Evolutionary conservation across 108 stramenopile genomes (phyloP).

Genomic region (Skeletonema potamos): DNA sequence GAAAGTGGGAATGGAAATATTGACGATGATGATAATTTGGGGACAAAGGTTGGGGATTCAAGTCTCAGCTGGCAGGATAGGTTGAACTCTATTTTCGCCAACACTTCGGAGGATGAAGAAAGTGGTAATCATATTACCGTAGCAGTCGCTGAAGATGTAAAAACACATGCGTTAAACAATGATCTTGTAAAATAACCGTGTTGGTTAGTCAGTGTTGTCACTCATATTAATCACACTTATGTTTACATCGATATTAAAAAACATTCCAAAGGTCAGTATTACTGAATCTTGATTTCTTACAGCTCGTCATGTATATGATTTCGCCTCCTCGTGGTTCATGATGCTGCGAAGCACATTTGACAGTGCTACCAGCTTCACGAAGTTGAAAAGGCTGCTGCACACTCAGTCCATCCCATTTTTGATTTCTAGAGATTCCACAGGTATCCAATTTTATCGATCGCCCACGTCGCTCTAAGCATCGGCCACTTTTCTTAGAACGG

Average conservation of each 20-base stretch:
- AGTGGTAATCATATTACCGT: too few relatives aligned
- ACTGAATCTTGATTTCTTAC: constrained; percentile 3
- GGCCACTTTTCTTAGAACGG: constrained; percentile 25
- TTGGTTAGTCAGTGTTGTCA: too few relatives aligned
- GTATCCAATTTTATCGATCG: constrained; percentile 18
- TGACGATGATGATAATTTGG: not conserved
- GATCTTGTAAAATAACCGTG: too few relatives aligned
- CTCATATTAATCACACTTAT: too few relatives aligned
- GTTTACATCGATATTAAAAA: constrained; percentile 25
- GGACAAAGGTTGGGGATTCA: too few relatives aligned
- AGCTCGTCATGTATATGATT: constrained; percentile 25
- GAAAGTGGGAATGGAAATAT: not conserved
- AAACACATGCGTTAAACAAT: too few relatives aligned
- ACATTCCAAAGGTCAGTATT: constrained; percentile 27
- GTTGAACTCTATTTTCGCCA: too few relatives aligned
- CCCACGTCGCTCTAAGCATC: constrained; percentile 35
- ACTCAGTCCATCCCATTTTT: constrained; percentile 21
- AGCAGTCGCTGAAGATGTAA: too few relatives aligned
- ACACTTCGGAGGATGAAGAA: too few relatives aligned
- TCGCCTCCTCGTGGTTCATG: constrained; percentile 35
- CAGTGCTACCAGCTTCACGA: constrained; percentile 16
- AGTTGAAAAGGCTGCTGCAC: constrained; percentile 18
- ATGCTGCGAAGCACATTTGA: constrained; percentile 33
- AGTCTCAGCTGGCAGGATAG: too few relatives aligned
- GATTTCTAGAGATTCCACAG: constrained; percentile 12